Conservation (phyloP, 2,329 filamentous ascomycete species). For the Pseudogymnoascus sp. region DNA sequence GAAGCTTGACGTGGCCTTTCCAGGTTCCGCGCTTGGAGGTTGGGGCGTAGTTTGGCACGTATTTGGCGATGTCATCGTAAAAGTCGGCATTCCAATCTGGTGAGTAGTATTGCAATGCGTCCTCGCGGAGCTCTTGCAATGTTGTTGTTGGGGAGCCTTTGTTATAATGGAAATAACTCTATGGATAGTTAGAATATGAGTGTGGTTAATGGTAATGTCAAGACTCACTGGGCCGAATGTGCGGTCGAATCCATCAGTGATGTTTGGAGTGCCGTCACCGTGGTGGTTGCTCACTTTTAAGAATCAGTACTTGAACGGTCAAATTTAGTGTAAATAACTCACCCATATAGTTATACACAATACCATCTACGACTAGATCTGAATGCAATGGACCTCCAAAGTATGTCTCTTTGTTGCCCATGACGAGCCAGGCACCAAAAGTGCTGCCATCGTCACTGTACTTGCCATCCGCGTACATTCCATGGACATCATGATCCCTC, state of each 20-base stretch:
- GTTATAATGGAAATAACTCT: constrained; percentile 56
- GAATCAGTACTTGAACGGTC: constrained; percentile 15
- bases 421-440: constrained; percentile 55
- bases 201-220: background rate
- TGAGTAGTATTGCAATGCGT: constrained; percentile 44
- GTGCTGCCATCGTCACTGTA: constrained; percentile 42
- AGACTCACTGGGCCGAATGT: constrained; percentile 49
- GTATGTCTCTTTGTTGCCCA: constrained; percentile 57
- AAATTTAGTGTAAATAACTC: constrained; percentile 9
- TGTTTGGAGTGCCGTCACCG: constrained; percentile 54
- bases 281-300: constrained; percentile 50
- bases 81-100: constrained; percentile 50
- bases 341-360: constrained; percentile 55
- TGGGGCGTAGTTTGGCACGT: constrained; percentile 51
- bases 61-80: constrained; percentile 53
- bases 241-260: constrained; percentile 55
- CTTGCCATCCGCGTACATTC: constrained; percentile 44
- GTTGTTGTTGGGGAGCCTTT: constrained; percentile 39
- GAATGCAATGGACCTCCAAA: constrained; percentile 55
- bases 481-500: constrained; percentile 50
- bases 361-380: constrained; percentile 55
- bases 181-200: background rate
- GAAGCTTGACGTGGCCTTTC: constrained; percentile 43
- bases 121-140: constrained; percentile 41
- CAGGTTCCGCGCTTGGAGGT: constrained; percentile 43